Conservation (phyloP, 495 filamentous ascomycete species). For the Hypomontagnella submonticulosa region DNA sequence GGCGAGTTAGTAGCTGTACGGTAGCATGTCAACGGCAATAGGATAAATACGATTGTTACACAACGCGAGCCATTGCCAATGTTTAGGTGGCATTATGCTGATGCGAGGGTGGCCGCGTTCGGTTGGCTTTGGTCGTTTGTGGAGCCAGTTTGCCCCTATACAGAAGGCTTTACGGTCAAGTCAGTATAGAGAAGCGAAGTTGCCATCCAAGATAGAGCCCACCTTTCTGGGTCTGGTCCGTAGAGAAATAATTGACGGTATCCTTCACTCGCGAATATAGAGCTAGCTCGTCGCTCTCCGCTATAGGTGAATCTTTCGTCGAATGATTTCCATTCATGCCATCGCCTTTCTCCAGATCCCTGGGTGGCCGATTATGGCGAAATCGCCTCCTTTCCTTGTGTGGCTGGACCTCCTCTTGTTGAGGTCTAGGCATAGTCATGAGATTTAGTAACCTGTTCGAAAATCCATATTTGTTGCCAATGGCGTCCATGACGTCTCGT, state of each 20-base stretch:
- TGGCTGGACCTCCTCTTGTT: constrained; percentile 23
- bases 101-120: constrained; percentile 40
- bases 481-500: constrained; percentile 59
- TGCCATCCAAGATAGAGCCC: constrained; percentile 18
- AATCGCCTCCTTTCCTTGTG: constrained; percentile 24
- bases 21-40: not conserved
- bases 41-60: constrained; percentile 74
- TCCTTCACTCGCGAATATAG: constrained; percentile 48
- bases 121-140: constrained; percentile 56
- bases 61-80: constrained; percentile 85
- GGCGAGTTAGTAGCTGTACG: constrained; percentile 32
- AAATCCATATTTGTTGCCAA: constrained; percentile 71
- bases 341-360: constrained; percentile 38
- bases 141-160: constrained; percentile 83
- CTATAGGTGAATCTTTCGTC: constrained; percentile 13
- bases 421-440: constrained; percentile 55
- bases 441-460: constrained; percentile 73
- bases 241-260: constrained; percentile 54
- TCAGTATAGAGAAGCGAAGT: constrained; percentile 23
- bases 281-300: constrained; percentile 43
- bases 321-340: constrained; percentile 21
- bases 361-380: constrained; percentile 21
- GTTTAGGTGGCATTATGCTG: constrained; percentile 49
- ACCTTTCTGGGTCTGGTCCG: constrained; percentile 51
- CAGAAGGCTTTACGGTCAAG: constrained; percentile 68